These are phyloP conservation scores for Phycomyces blakesleeanus DNA, from an alignment of 192 early-diverging fungal species.

Conservation along the genomic window DNA sequence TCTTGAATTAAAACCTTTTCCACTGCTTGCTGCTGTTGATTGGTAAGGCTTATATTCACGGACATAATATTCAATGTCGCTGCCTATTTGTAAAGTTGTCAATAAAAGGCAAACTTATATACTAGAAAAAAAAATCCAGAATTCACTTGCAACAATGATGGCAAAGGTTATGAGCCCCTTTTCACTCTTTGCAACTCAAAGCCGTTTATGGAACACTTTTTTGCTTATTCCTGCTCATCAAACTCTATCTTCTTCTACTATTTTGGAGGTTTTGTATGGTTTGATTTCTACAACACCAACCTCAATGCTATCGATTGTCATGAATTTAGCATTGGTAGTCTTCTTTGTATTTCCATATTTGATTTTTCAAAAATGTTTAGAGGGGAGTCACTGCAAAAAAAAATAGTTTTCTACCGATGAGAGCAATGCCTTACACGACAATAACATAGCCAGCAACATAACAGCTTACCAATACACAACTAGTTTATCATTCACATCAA, in stretches of 20 bases:
- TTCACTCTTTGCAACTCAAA: constrained; percentile 10
- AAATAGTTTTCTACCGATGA: constrained; percentile 10
- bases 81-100: constrained; percentile 9
- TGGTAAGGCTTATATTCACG: constrained; percentile 7
- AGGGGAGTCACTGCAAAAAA: constrained; percentile 8
- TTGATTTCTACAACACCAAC: constrained; percentile 12
- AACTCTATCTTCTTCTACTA: constrained; percentile 6
- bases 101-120: constrained; percentile 12
- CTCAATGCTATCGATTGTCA: constrained; percentile 7
- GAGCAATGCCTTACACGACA: background rate
- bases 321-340: constrained; percentile 7
- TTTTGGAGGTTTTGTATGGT: constrained; percentile 6
- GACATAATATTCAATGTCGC: constrained; percentile 10
- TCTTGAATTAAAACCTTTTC: background rate
- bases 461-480: constrained; percentile 14
- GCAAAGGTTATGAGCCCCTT: constrained; percentile 5
- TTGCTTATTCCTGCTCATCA: constrained; percentile 10
- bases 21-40: background rate
- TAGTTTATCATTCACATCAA: constrained; percentile 15
- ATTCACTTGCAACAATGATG: constrained; percentile 7
- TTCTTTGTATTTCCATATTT: constrained; percentile 13
- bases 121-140: background rate
- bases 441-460: constrained; percentile 8
- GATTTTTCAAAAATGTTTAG: constrained; percentile 6
- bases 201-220: constrained; percentile 10